These are phyloP conservation scores for Gaertneriomyces sp. DNA, from an alignment of 192 early-diverging fungal genomes.

Conservation along the genomic window DNA sequence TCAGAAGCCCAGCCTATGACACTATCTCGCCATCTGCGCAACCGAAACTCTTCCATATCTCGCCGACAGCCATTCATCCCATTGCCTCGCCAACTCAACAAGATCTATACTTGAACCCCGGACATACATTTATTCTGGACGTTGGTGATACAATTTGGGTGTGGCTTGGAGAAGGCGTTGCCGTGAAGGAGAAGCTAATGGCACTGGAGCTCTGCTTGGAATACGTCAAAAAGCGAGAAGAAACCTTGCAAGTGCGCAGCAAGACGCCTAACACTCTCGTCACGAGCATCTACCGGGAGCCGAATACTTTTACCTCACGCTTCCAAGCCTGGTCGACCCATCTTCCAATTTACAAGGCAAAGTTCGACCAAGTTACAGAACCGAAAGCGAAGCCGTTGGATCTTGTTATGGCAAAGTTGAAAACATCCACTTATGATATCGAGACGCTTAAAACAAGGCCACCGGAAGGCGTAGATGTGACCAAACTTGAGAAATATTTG, in stretches of 20 bases:
- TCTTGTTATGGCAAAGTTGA: conserved; percentile 24
- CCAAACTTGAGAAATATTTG: conserved; percentile 38
- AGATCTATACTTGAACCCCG: too few relatives aligned
- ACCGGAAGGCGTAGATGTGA: conserved; percentile 34
- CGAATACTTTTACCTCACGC: conserved; percentile 17
- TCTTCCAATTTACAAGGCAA: conserved; percentile 22
- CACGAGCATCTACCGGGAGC: conserved; percentile 31
- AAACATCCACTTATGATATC: conserved; percentile 19
- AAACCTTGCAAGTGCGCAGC: neutral
- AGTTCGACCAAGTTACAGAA: neutral
- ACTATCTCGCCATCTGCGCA: too few relatives aligned
- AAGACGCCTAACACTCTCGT: conserved; percentile 7
- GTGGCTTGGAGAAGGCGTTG: conserved; percentile 1
- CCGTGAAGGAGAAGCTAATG: neutral
- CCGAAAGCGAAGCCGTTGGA: conserved; percentile 8
- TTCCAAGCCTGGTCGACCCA: conserved; percentile 36
- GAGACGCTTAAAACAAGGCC: conserved; percentile 16
- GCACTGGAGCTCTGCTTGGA: conserved; percentile 4
- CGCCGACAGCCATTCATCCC: too few relatives aligned
- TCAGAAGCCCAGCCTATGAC: too few relatives aligned
- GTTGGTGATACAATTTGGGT: neutral
- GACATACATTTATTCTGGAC: too few relatives aligned
- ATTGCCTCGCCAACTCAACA: too few relatives aligned
- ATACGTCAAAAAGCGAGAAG: neutral
- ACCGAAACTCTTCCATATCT: too few relatives aligned